Conservation (phyloP, 2,329 filamentous ascomycete genomes). For the Scedosporium minutisporum region DNA sequence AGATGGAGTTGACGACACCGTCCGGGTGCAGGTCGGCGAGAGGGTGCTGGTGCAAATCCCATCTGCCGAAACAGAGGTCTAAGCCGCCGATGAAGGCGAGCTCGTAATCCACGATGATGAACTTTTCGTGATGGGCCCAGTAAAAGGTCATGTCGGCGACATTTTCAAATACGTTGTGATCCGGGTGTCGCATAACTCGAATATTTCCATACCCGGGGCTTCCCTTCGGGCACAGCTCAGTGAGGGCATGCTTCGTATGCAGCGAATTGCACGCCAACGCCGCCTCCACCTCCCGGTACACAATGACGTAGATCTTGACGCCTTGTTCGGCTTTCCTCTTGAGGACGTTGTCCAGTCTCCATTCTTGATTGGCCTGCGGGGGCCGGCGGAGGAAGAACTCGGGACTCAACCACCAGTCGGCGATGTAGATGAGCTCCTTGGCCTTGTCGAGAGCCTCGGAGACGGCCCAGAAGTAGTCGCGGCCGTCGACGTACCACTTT, state of each 20-base stretch:
- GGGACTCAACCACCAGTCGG: conserved; percentile 93
- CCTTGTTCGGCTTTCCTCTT: conserved; percentile 85
- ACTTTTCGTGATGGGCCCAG: conserved; percentile 97
- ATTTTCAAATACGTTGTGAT: conserved; percentile 92
- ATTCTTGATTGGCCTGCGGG: conserved; percentile 73
- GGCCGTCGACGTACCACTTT: conserved; percentile 96
- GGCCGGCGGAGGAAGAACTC: conserved; percentile 80
- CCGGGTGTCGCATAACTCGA: conserved; percentile 77
- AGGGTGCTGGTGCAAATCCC: conserved; percentile 80
- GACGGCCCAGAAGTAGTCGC: conserved; percentile 93
- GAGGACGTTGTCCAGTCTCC: conserved; percentile 74
- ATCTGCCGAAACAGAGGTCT: conserved; percentile 90
- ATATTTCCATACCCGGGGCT: conserved; percentile 82
- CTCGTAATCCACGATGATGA: conserved; percentile 86
- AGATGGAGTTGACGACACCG: conserved; percentile 73
- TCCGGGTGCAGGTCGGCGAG: conserved; percentile 82
- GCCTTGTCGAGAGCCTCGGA: conserved; percentile 83
- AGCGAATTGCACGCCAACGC: conserved; percentile 84
- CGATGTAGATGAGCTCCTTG: conserved; percentile 89
- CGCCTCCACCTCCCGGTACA: conserved; percentile 81
- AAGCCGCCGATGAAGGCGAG: conserved; percentile 89
- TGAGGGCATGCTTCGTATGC: conserved; percentile 83
- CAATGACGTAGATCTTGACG: conserved; percentile 86
- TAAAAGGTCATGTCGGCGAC: conserved; percentile 94
- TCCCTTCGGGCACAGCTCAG: conserved; percentile 71